Base-by-base conservation (phyloP, 768 basidiomycete species). In the Russula lepida region DNA sequence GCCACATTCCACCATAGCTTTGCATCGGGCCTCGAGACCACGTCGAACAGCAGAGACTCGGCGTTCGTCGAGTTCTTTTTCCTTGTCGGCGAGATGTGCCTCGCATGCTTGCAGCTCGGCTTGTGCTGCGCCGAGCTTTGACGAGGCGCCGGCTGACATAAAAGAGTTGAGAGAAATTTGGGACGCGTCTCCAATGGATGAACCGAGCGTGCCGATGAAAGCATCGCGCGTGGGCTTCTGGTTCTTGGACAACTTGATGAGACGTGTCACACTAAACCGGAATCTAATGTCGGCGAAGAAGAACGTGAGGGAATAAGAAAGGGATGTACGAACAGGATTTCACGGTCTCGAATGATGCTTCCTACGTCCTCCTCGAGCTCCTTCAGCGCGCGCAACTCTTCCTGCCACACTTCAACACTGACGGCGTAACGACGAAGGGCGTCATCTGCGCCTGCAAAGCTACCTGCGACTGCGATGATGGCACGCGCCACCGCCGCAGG, bases 91-190 rank as follows among this genome's bases (percentile, higher is more conserved):
- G 2, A 93, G 77, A 57, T 86, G 86, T 0, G 80, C 75, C 69
- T 93, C 90, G 70, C 91, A 93, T 9, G 88, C 91, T 67, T 90
- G 89, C 21, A 92, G 75, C 64, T 92, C 87, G 0, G 84, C 75
- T 65, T 92, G 90, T 0, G 89, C 88, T 2, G 81, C 74, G 0
- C 75, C 75, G 8, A 89, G 77, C 68, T 88, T 89, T 19, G 73
- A 63, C 12, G 56, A 33, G 13, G 48, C 15, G 1, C 44, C 27
- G 12, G 47, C 21, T 0, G 33, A 66, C 61, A 27, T 67, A 59
- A 47, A 68, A 41, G 58, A 69, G 43, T 50, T 52, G 58, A 66
- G 61, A 23, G 64, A 67, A 25, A 33, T 63, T 35, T 55, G 54
- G 49, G 44, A 58, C 8, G 0, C 72, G 67, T 15, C 78, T 77